Percentiles rank a stretch among this genome's conserved stretches.
Evolutionary conservation across 1,139 yeast genomes (phyloP).

Genomic region (Magnusiomyces suaveolens): DNA sequence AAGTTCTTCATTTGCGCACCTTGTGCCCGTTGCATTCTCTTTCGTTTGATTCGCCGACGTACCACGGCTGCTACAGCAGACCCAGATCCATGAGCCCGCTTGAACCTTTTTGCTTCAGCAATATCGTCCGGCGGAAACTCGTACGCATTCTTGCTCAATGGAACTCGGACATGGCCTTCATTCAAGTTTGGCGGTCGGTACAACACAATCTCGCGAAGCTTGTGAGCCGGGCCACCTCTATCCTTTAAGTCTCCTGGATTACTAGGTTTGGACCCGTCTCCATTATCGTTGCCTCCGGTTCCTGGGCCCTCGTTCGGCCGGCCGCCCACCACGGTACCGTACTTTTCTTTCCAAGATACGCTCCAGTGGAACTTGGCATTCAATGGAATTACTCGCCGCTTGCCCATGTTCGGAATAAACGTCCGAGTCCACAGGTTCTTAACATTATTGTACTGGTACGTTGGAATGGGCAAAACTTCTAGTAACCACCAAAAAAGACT

Average conservation of each 20-base stretch:
- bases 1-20: no score
- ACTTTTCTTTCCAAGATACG: conserved; percentile 36
- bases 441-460: conserved; percentile 37
- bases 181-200: conserved; percentile 1
- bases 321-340: no score
- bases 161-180: background rate
- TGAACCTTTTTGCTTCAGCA: background rate
- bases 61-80: background rate
- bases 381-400: conserved; percentile 40
- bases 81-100: background rate
- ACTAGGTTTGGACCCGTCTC: background rate
- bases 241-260: background rate
- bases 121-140: conserved; percentile 2
- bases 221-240: no score
- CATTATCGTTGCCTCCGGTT: background rate
- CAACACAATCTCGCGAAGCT: background rate
- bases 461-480: conserved; percentile 50
- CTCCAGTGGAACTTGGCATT: conserved; percentile 53
- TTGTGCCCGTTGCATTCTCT: background rate
- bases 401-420: conserved; percentile 47
- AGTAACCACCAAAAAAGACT: conserved; percentile 45
- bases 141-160: background rate
- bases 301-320: background rate
- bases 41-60: background rate
- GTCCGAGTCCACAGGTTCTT: conserved; percentile 41